Evolutionary conservation across 495 filamentous ascomycete species (phyloP).

Genomic region (Penicillium atrosanguineum): DNA sequence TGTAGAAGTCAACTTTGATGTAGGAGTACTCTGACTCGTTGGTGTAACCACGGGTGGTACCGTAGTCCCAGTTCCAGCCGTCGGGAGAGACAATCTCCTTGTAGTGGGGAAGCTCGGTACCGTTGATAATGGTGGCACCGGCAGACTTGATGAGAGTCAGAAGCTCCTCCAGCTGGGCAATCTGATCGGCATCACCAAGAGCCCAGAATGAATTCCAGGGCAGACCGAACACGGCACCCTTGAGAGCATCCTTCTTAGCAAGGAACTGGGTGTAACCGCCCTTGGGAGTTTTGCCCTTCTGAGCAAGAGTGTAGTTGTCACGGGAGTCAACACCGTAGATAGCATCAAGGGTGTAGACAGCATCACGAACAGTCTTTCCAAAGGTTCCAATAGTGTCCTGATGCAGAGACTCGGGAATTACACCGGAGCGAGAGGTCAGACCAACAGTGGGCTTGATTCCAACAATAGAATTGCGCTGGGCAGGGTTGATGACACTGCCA

Average conservation of each 20-base stretch:
- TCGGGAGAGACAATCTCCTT: slow-evolving; percentile 58
- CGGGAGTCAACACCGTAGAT: slow-evolving; percentile 60
- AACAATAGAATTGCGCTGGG: slow-evolving; percentile 61
- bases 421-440: slow-evolving; percentile 45
- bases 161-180: slow-evolving; percentile 49
- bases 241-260: slow-evolving; percentile 48
- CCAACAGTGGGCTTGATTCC: slow-evolving; percentile 70
- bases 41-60: slow-evolving; percentile 56
- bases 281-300: slow-evolving; percentile 49
- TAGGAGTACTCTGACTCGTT: slow-evolving; percentile 72
- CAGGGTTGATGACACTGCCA: slow-evolving; percentile 70
- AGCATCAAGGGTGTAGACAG: slow-evolving; percentile 61
- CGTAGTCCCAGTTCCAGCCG: slow-evolving; percentile 75
- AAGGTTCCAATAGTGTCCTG: slow-evolving; percentile 69
- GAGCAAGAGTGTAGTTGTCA: slow-evolving; percentile 60
- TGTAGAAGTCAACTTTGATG: slow-evolving; percentile 76
- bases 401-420: slow-evolving; percentile 63
- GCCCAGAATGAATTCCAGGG: slow-evolving; percentile 71
- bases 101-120: slow-evolving; percentile 63
- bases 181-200: slow-evolving; percentile 51
- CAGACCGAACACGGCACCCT: slow-evolving; percentile 64
- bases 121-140: slow-evolving; percentile 68
- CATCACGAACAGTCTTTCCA: slow-evolving; percentile 64
- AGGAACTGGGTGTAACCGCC: slow-evolving; percentile 58
- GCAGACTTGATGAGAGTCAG: slow-evolving; percentile 53